Conservation (phyloP, 2,329 filamentous ascomycete species). For the Sclerotinia glacialis region DNA sequence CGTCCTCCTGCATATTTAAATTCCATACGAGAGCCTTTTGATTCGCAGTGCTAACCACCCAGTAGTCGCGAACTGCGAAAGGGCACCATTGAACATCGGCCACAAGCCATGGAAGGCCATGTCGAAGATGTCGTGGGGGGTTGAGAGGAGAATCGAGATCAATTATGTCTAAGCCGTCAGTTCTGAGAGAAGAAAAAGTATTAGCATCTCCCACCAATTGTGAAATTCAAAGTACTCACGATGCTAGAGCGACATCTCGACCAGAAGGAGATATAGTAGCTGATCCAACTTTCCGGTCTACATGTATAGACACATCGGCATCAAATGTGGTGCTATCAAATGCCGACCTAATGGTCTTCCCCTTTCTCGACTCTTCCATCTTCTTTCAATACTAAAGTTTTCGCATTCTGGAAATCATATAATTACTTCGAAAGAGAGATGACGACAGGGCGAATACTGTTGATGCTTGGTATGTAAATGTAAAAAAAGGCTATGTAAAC, state of each 20-base stretch:
- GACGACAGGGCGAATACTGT: background rate
- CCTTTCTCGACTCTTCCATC: conserved; percentile 48
- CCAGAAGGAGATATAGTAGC: conserved; percentile 91
- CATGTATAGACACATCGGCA: conserved; percentile 76
- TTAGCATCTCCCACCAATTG: background rate
- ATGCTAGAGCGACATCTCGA: conserved; percentile 84
- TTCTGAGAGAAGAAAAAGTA: conserved; percentile 39
- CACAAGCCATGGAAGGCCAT: conserved; percentile 89
- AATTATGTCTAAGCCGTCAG: conserved; percentile 85
- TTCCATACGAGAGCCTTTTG: conserved; percentile 96
- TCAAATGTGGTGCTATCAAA: conserved; percentile 88
- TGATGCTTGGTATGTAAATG: conserved; percentile 3
- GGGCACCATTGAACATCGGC: conserved; percentile 97
- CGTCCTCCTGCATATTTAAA: conserved; percentile 68
- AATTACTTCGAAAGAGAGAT: background rate
- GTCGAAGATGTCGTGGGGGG: conserved; percentile 77
- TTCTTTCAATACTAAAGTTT: conserved; percentile 21
- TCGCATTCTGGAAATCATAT: conserved; percentile 24
- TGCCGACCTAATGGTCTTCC: conserved; percentile 62
- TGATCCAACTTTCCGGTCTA: conserved; percentile 72
- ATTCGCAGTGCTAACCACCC: conserved; percentile 92
- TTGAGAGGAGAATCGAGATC: conserved; percentile 88
- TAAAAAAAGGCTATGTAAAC: conserved; percentile 10
- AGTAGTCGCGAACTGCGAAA: conserved; percentile 83
- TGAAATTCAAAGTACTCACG: conserved; percentile 43